These are phyloP conservation scores for Leccinum boreale DNA, from an alignment of 768 basidiomycete genomes.

Conservation along the genomic window DNA sequence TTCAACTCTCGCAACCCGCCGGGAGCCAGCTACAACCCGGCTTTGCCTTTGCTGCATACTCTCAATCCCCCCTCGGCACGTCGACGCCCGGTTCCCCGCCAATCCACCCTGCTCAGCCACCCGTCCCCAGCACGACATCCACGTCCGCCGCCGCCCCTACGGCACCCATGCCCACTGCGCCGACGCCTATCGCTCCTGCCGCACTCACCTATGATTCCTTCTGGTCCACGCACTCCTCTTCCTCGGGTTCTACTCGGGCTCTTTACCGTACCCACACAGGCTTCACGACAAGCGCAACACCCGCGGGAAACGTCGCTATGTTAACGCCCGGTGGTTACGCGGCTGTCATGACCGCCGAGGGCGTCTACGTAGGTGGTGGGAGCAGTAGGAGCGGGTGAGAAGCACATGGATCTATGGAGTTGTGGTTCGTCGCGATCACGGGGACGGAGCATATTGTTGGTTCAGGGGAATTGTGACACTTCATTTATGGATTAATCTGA, in stretches of 20 bases:
- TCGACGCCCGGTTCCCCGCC: neutral
- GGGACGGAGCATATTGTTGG: neutral
- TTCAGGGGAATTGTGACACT: neutral
- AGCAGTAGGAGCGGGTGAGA: constrained; percentile 1
- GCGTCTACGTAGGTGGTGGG: constrained; percentile 30
- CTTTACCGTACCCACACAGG: constrained; percentile 31
- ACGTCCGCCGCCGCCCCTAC: neutral
- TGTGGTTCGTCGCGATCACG: neutral
- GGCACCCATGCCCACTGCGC: constrained; percentile 1
- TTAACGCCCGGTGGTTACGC: constrained; percentile 30
- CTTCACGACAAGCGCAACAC: constrained; percentile 24
- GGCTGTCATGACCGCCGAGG: constrained; percentile 31
- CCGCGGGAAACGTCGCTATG: constrained; percentile 30
- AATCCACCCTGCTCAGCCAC: neutral
- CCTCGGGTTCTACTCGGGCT: constrained; percentile 24
- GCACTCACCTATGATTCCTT: constrained; percentile 60
- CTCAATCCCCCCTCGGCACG: neutral
- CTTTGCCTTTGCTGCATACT: neutral
- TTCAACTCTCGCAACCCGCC: neutral
- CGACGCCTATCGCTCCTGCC: constrained; percentile 15
- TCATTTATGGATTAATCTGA: constrained; percentile 26
- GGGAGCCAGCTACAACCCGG: constrained; percentile 12
- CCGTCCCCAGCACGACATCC: neutral
- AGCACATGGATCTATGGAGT: neutral
- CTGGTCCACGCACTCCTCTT: constrained; percentile 52